Conservation (phyloP, 1,284 basidiomycete species). For the Malassezia globosa region DNA sequence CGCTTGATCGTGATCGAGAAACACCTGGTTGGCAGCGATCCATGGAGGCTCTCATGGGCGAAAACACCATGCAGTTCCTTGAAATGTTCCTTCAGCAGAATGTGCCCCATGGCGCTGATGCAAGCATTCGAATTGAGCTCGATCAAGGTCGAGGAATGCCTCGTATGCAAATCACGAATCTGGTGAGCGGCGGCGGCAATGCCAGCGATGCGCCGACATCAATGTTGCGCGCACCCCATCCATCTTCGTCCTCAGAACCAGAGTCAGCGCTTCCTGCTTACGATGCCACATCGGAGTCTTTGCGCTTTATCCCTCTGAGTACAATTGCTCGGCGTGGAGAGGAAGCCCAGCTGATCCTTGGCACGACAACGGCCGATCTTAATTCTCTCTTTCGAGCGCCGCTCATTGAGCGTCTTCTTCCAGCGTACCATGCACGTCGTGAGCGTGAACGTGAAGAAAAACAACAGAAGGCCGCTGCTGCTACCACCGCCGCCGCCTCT, state of each 20-base stretch:
- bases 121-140: constrained; percentile 36
- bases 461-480: not conserved
- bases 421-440: constrained; percentile 50
- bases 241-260: constrained; percentile 10
- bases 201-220: not conserved
- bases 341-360: constrained; percentile 67
- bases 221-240: not conserved
- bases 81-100: constrained; percentile 57
- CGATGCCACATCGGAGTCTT: constrained; percentile 37
- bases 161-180: constrained; percentile 28
- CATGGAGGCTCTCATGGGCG: constrained; percentile 70
- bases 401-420: constrained; percentile 66
- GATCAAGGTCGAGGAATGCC: constrained; percentile 22
- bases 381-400: constrained; percentile 55
- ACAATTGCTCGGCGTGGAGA: constrained; percentile 85
- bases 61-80: constrained; percentile 68
- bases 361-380: constrained; percentile 58
- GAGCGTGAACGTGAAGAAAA: constrained; percentile 21
- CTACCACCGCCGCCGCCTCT: too few relatives aligned
- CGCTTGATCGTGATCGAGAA: constrained; percentile 15
- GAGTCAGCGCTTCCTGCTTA: constrained; percentile 15
- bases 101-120: constrained; percentile 17
- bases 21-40: constrained; percentile 53
- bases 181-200: constrained; percentile 15
- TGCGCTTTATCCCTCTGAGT: constrained; percentile 56